Conservation (phyloP, 2,329 filamentous ascomycete species). For the Arthrobotrys conoides region DNA sequence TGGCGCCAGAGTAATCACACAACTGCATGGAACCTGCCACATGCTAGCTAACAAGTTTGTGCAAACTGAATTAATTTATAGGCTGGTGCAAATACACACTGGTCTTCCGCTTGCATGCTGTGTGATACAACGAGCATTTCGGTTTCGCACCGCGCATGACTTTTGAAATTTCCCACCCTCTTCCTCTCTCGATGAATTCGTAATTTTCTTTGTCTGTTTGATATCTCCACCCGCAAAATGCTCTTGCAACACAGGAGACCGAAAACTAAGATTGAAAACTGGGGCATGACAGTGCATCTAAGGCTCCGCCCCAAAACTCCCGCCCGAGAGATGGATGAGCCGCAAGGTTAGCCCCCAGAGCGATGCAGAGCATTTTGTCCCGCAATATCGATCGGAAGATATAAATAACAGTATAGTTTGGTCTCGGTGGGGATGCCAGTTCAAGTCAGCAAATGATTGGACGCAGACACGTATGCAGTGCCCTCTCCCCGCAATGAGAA, state of each 20-base stretch:
- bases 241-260: conserved; percentile 22
- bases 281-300: conserved; percentile 32
- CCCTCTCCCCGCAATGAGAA: conserved; percentile 1
- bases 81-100: background rate
- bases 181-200: background rate
- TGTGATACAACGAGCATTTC: conserved; percentile 18
- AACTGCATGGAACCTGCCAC: conserved; percentile 44
- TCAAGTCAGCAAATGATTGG: conserved; percentile 21
- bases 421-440: conserved; percentile 5
- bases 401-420: conserved; percentile 40
- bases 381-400: conserved; percentile 39
- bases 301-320: conserved; percentile 44
- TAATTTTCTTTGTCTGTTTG: conserved; percentile 4
- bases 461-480: conserved; percentile 43
- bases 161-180: background rate
- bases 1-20: conserved; percentile 31
- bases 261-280: conserved; percentile 2
- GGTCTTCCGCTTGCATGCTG: background rate
- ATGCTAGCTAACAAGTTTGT: conserved; percentile 6
- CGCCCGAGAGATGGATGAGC: conserved; percentile 30
- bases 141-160: conserved; percentile 17
- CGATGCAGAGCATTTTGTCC: conserved; percentile 1
- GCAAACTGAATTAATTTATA: conserved; percentile 13
- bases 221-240: background rate
- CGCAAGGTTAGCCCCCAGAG: conserved; percentile 24